Evolutionary conservation across 345 rosid genomes (phyloP), one percentile per base, ranked within the genome.

Genomic region (Erysimum cheiranthoides): DNA sequence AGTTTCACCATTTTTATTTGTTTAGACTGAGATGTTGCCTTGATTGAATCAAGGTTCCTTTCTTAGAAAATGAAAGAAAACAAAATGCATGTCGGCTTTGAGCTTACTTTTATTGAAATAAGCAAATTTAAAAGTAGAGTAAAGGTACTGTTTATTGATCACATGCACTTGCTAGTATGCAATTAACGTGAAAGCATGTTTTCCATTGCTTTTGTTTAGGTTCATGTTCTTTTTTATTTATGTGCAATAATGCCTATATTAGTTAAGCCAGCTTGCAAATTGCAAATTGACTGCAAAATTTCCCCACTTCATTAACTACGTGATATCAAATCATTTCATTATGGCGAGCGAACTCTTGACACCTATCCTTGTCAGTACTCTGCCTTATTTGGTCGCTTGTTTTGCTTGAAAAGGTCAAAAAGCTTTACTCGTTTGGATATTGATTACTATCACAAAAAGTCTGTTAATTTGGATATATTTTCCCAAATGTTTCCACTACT

Each of bases 241-340:
- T n/a, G 59, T 35, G 70, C 57, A 59, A 76, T 70, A 62, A 76
- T 76, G 64, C 9, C 6, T 27, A 34, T 4, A 45, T 76, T 53
- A 35, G 52, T 53, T 61, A 70, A 38, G 52, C 66, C 71, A 76
- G 66, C 75, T 76, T 61, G 70, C 40, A 43, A 6, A 60, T 51
- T 52, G 57, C 74, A 75, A 68, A 60, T 58, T 52, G 80, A 43
- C 34, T 34, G 6, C 38, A 8, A 27, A 43, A 53, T 11, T 32
- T 25, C 75, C 75, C 74, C 75, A 76, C 79, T 52, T 76, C 69
- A 25, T 52, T 76, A 52, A 68, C 70, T 68, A 75, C 61, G 79
- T 76, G 70, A 69, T 28, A 76, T 76, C 80, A 76, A 69, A 76
- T 76, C 75, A 76, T 45, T 61, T 70, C 75, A 62, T 53, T 69